phyloP scores from a whole-genome alignment of 148 eudicot genomes.

The Salicornia ramosissima region DNA sequence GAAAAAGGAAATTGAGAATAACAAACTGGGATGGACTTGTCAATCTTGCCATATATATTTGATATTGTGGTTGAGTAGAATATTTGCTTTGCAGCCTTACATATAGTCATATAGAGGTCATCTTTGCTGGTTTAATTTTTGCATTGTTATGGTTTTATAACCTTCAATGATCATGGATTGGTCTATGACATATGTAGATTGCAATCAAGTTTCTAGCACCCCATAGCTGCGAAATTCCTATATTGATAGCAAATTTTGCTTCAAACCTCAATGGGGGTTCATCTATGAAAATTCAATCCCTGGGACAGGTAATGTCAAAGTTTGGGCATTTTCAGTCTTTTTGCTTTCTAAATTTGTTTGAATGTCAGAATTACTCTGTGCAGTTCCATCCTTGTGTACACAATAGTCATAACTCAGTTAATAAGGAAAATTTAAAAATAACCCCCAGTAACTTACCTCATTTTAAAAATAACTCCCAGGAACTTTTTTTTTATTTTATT shows the following conservation, averaged over 20 bases:
- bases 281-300: slow-evolving; percentile 72
- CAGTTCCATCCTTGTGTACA: neutral
- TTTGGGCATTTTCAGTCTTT: neutral
- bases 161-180: neutral
- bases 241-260: slow-evolving; percentile 68
- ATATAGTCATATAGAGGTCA: neutral
- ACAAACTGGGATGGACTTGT: too few species aligned
- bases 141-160: too few species aligned
- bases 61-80: neutral
- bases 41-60: too few species aligned
- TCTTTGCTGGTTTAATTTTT: slow-evolving; percentile 5
- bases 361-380: neutral
- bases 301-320: slow-evolving; percentile 70
- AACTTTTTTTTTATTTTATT: too few species aligned
- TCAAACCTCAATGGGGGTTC: slow-evolving; percentile 68
- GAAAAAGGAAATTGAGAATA: too few species aligned
- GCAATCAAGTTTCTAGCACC: slow-evolving; percentile 91
- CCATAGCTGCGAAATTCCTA: slow-evolving; percentile 65
- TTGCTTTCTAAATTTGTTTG: neutral
- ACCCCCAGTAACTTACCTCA: too few species aligned
- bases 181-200: slow-evolving; percentile 40
- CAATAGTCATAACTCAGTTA: too few species aligned
- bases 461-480: too few species aligned
- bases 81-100: slow-evolving; percentile 7
- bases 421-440: too few species aligned